These are phyloP conservation scores for Penicillium herquei DNA, from an alignment of 495 filamentous ascomycete genomes.

Conservation along the genomic window DNA sequence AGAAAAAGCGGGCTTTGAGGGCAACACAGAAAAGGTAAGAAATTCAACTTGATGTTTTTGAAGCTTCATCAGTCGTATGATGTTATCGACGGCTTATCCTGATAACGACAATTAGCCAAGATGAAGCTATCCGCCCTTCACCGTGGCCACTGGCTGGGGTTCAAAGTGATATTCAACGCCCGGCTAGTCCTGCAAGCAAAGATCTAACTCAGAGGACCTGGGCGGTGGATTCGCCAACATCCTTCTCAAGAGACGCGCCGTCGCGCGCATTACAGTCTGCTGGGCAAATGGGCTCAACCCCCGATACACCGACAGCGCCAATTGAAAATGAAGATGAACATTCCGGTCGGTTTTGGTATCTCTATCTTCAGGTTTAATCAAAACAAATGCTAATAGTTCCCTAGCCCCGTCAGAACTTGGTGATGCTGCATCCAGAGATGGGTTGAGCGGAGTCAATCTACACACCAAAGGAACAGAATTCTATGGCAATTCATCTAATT, in stretches of 20 bases:
- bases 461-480: conserved; percentile 32
- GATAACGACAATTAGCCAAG: neutral
- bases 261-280: neutral
- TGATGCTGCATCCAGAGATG: conserved; percentile 22
- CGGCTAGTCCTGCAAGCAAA: neutral
- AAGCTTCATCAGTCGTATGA: neutral
- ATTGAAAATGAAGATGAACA: neutral
- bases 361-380: no score
- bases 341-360: no score
- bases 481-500: conserved; percentile 27
- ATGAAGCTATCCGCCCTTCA: neutral
- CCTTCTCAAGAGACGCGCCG: neutral
- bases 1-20: conserved; percentile 3
- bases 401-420: conserved; percentile 14
- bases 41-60: neutral
- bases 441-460: conserved; percentile 23
- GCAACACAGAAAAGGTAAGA: conserved; percentile 12
- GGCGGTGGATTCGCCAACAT: neutral
- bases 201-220: neutral
- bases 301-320: neutral
- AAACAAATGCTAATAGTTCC: neutral
- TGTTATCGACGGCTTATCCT: neutral
- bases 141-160: neutral
- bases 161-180: neutral
- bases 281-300: neutral